Base-by-base conservation (phyloP, 1,284 basidiomycete genomes). In the Ceratobasidium sp. region DNA sequence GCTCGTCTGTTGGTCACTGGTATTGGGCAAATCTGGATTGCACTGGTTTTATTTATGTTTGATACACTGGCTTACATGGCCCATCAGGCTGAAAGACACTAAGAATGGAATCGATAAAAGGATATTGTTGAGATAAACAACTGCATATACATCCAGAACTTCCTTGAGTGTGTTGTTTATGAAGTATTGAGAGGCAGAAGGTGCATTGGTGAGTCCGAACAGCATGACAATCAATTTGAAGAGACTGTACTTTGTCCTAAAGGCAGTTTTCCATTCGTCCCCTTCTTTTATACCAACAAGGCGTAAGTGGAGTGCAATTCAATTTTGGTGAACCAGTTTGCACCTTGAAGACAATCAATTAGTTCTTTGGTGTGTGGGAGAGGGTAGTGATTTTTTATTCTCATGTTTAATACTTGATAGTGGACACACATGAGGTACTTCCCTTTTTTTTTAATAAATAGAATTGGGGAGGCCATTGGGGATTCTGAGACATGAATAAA, bases 391-490 rank as follows among this genome's bases (percentile, higher is more conserved):
- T 41, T 41, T 41, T 41, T 41, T 24, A 56, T 31, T 15, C 22
- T 56, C 53, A 56, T 56, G 15, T 56, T 56, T 79, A 88, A 79
- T 4, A 80, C 79, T 0, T 83, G 78, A 76, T 85, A 88, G 75
- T 88, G 84, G 1, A 86, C 81, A 63, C 84, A 84, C 0, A 85
- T 79, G 0, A 83, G 78, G 0, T 84, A 75, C 0, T 76, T 67
- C 1, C 85, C 83, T 78, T 87, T 87, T 78, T 87, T 87, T 62
- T 82, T 81, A 44, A 86, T 82, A 75, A 88, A 88, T 0, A 89
- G 81, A 45, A 88, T 79, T 0, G 85, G 85, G 0, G 85, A 78
- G 0, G 79, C 83, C n/a, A 80, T 80, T 5, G 83, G 79, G 6
- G 83, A 84, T 33, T 64, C 66, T 0, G 83, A 85, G 15, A 73